phyloP scores from a whole-genome alignment of 1,284 basidiomycete genomes.

The Phellinidium pouzarii region DNA sequence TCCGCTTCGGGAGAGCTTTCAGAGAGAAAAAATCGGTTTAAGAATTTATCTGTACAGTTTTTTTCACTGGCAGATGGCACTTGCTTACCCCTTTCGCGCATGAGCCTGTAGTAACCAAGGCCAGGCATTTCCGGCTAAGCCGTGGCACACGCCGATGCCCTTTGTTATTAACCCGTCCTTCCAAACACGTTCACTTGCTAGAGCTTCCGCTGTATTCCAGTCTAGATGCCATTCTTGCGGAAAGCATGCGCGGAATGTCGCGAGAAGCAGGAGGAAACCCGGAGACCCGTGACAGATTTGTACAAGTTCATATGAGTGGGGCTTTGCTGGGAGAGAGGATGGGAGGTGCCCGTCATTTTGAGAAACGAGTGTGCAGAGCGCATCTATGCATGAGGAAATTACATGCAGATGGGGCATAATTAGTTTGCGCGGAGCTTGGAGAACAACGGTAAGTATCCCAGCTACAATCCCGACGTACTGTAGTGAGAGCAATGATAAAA shows the following conservation, averaged over 20 bases:
- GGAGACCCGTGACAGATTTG: conserved; percentile 15
- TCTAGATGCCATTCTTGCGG: conserved; percentile 4
- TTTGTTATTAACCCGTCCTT: conserved; percentile 12
- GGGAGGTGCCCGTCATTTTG: conserved; percentile 15
- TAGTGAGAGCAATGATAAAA: background rate
- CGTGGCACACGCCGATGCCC: conserved; percentile 14
- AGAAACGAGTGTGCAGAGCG: conserved; percentile 6
- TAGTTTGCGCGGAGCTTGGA: conserved; percentile 14
- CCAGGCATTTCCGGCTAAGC: conserved; percentile 14
- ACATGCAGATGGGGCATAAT: conserved; percentile 5
- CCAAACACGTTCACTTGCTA: conserved; percentile 10
- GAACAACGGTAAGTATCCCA: conserved; percentile 14
- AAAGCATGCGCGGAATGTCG: background rate
- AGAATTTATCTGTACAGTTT: background rate
- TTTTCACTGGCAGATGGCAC: background rate
- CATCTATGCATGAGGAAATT: conserved; percentile 2
- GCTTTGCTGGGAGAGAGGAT: conserved; percentile 12
- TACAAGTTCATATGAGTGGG: background rate
- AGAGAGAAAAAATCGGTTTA: background rate
- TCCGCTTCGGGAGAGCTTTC: background rate
- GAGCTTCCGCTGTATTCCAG: conserved; percentile 8
- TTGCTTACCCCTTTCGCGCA: background rate
- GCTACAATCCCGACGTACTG: background rate
- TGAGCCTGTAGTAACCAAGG: conserved; percentile 1
- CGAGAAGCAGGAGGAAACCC: conserved; percentile 11